Percentiles rank a stretch among this genome's conserved stretches.
phyloP scores from a whole-genome alignment of 345 rosid genomes.

The Cardiospermum halicacabum region DNA sequence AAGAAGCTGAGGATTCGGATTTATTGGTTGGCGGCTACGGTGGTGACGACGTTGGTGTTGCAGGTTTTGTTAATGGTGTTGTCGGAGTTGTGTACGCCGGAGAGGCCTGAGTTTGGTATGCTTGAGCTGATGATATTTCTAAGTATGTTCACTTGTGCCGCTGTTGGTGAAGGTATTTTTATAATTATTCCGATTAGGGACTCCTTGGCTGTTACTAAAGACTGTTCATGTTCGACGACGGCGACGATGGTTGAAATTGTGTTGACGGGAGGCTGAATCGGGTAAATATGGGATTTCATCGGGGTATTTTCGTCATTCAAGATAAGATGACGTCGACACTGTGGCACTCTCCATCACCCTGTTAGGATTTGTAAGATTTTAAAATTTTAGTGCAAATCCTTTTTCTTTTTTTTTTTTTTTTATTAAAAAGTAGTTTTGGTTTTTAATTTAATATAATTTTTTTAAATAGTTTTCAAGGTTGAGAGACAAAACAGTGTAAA shows the following conservation, averaged over 20 bases:
- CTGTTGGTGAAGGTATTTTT: conserved; percentile 50
- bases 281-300: background rate
- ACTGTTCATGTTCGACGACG: conserved; percentile 12
- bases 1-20: conserved; percentile 42
- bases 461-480: background rate
- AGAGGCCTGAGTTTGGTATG: conserved; percentile 3
- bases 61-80: conserved; percentile 30
- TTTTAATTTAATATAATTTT: background rate
- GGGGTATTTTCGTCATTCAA: background rate
- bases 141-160: conserved; percentile 29
- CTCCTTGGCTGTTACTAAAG: conserved; percentile 44
- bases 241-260: background rate
- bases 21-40: conserved; percentile 28
- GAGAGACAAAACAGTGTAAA: background rate
- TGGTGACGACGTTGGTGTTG: conserved; percentile 28
- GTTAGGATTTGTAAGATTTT: conserved; percentile 1
- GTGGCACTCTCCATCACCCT: too few species aligned
- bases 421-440: background rate
- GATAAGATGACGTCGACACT: background rate
- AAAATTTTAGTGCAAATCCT: background rate
- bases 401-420: background rate
- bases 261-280: background rate
- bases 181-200: conserved; percentile 56
- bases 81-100: conserved; percentile 38
- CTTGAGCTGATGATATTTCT: conserved; percentile 27